Conservation (phyloP, 441 rosid genomes). For the Gossypium trilobum region DNA sequence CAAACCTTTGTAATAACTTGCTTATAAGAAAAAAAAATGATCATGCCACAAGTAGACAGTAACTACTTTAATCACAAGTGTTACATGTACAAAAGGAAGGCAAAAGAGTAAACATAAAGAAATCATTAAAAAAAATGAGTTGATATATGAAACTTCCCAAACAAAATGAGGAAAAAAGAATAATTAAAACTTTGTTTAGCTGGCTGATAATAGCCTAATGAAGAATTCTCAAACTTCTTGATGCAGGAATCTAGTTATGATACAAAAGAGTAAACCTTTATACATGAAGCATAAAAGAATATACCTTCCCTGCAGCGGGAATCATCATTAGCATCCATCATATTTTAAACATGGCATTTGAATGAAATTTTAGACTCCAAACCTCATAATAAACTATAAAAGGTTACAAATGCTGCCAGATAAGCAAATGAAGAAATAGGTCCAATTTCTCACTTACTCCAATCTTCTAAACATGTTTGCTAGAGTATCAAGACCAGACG, state of each 20-base stretch:
- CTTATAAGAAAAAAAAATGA: background rate
- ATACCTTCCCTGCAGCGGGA: background rate
- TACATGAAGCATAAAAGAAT: background rate
- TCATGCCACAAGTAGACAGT: background rate
- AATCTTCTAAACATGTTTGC: constrained; percentile 49
- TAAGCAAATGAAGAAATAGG: constrained; percentile 7
- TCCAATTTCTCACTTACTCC: constrained; percentile 51
- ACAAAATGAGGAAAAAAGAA: background rate
- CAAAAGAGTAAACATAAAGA: background rate
- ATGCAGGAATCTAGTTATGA: background rate
- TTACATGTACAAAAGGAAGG: background rate
- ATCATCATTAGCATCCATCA: background rate
- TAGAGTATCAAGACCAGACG: constrained; percentile 51
- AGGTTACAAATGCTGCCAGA: background rate
- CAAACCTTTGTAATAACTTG: background rate
- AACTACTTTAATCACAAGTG: background rate
- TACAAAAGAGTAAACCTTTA: background rate
- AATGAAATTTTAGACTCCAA: constrained; percentile 7
- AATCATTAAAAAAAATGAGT: background rate
- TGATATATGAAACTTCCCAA: background rate
- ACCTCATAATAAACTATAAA: constrained; percentile 1
- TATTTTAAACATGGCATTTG: background rate
- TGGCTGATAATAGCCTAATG: background rate
- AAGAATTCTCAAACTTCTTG: background rate
- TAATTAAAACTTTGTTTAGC: background rate